phyloP scores from a whole-genome alignment of 805 yeast species.

The Candida glaebosa region DNA sequence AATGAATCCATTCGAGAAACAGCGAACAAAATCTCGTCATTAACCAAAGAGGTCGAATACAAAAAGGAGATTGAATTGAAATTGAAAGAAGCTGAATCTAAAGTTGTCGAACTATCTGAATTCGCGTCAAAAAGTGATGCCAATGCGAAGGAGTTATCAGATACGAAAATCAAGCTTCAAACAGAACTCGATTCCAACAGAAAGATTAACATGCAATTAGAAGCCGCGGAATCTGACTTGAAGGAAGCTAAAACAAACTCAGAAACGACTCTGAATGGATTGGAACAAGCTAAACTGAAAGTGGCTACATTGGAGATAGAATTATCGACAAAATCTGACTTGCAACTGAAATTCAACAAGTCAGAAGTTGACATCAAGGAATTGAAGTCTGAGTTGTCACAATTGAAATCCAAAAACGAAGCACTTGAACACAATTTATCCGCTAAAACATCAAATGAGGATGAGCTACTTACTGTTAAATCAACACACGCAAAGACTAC shows the following conservation, averaged over 20 bases:
- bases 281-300: conserved; percentile 1
- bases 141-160: not conserved
- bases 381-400: too few relatives aligned
- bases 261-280: not conserved
- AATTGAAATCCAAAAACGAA: too few relatives aligned
- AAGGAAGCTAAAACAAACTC: not conserved
- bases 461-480: too few relatives aligned
- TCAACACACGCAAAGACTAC: too few relatives aligned
- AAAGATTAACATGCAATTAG: not conserved
- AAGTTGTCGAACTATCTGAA: not conserved
- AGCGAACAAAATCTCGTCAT: not conserved
- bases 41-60: conserved; percentile 1
- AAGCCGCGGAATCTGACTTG: not conserved
- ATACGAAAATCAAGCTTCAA: not conserved
- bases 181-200: not conserved
- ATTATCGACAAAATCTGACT: not conserved
- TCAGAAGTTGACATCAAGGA: conserved; percentile 3
- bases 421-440: too few relatives aligned
- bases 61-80: not conserved
- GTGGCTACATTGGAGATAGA: not conserved
- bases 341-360: not conserved
- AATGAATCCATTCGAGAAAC: not conserved
- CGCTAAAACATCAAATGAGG: too few relatives aligned
- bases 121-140: not conserved
- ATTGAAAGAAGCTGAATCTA: not conserved